Evolutionary conservation across 495 filamentous ascomycete species (phyloP), one percentile per base, ranked within the genome.

Genomic region (Xylaria sp.): DNA sequence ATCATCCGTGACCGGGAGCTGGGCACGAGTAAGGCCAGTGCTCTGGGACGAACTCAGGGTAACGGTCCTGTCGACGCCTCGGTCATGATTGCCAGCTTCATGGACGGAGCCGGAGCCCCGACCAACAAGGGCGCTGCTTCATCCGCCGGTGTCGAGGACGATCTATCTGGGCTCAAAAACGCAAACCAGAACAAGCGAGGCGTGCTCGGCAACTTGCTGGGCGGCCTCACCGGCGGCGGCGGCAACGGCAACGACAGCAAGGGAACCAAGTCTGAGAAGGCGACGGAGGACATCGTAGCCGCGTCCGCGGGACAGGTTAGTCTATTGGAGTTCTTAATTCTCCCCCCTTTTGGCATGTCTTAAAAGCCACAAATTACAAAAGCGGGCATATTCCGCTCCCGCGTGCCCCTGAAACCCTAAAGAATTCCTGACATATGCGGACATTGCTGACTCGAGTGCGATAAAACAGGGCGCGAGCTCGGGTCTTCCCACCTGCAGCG

Each of bases 21-120:
- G 63, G 74, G 75, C 46, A 79, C 73, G 40, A 73, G 74, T 71
- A 81, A 85, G 61, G 86, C 83, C 37, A 81, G 84, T 40, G 83
- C 88, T 53, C 81, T 90, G 19, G 88, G 88, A 37, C 85, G 88
- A 19, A 90, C 88, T 40, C 78, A 86, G 55, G 84, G 83, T 71
- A 85, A 83, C 69, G 86, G 88, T 2, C 85, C 87, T 61, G 80
- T 90, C 69, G 84, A 88, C 57, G 79, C 82, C 21, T 78, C 80
- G 9, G 78, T 72, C 64, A 82, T 84, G 79, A 76, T 86, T 55
- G 57, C 80, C 48, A 77, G 68, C 73, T 86, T 86, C 74, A 85
- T 85, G 83, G 79, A 48, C 33, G 66, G 52, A 41, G 69, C 61
- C 40, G 65, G 75, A 17, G 79, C 74, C 12, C 82, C 82, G 3